phyloP scores from a whole-genome alignment of 192 early-diverging fungal species.

The Coemansia sp. region DNA sequence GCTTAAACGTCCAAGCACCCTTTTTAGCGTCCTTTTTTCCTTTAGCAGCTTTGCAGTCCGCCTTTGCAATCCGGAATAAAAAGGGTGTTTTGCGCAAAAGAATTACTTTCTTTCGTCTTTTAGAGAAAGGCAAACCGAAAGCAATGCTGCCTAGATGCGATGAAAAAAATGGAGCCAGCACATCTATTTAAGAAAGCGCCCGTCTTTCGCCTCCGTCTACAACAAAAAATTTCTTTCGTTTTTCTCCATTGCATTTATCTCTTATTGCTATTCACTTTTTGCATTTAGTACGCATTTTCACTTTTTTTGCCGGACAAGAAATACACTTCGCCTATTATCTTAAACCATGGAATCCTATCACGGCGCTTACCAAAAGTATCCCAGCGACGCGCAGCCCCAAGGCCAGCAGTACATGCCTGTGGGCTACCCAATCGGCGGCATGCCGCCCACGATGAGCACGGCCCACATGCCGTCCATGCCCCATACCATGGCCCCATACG shows the following conservation, averaged over 20 bases:
- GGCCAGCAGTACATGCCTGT: background rate
- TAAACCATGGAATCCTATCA: background rate
- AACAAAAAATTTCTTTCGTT: conserved; percentile 4
- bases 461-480: background rate
- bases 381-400: background rate
- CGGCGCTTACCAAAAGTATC: conserved; percentile 1
- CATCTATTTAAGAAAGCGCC: no score
- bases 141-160: no score
- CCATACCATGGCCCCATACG: background rate
- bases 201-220: no score
- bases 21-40: no score
- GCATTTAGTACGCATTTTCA: background rate
- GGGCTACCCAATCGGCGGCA: background rate
- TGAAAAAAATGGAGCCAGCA: no score
- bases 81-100: no score
- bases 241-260: conserved; percentile 2
- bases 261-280: background rate
- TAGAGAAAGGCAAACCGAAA: no score
- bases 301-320: conserved; percentile 1
- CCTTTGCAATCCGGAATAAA: no score
- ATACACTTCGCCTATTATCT: background rate
- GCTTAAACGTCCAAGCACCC: no score
- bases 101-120: no score
- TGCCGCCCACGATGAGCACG: background rate
- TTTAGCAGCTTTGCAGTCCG: no score